Evolutionary conservation across 176 grass and related monocot species (phyloP).

Genomic region (Musa acuminata): DNA sequence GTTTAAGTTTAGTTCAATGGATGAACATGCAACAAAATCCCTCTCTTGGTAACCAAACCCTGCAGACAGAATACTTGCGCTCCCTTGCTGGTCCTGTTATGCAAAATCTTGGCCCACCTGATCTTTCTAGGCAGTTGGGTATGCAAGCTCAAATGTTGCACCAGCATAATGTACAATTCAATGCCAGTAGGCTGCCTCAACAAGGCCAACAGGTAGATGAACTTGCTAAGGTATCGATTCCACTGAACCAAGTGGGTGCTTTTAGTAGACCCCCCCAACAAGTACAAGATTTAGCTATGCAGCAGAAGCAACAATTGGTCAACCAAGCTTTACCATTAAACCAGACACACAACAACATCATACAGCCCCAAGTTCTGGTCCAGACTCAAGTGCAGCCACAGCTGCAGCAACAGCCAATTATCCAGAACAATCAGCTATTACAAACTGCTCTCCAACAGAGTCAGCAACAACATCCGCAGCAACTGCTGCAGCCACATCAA

Average conservation of each 20-base stretch:
- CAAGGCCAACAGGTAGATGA: slow-evolving; percentile 57
- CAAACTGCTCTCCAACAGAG: background rate
- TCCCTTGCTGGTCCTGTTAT: slow-evolving; percentile 58
- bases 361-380: slow-evolving; percentile 60
- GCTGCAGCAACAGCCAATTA: slow-evolving; percentile 4
- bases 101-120: slow-evolving; percentile 58
- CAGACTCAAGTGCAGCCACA: slow-evolving; percentile 54
- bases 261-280: slow-evolving; percentile 50
- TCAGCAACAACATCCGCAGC: slow-evolving; percentile 6
- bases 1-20: slow-evolving; percentile 92
- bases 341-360: slow-evolving; percentile 54
- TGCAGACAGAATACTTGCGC: slow-evolving; percentile 64
- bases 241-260: slow-evolving; percentile 42
- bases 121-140: slow-evolving; percentile 71
- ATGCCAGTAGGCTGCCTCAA: slow-evolving; percentile 52
- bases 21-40: slow-evolving; percentile 96
- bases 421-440: slow-evolving; percentile 8
- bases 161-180: slow-evolving; percentile 61
- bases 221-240: slow-evolving; percentile 36
- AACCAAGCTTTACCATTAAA: slow-evolving; percentile 49
- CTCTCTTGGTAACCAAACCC: slow-evolving; percentile 33
- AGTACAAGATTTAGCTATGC: slow-evolving; percentile 22
- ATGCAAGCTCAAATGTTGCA: slow-evolving; percentile 73
- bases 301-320: slow-evolving; percentile 47
- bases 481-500: slow-evolving; percentile 57